Conservation (phyloP, 73 alveolate species). For the Tetrahymena thermophila region DNA sequence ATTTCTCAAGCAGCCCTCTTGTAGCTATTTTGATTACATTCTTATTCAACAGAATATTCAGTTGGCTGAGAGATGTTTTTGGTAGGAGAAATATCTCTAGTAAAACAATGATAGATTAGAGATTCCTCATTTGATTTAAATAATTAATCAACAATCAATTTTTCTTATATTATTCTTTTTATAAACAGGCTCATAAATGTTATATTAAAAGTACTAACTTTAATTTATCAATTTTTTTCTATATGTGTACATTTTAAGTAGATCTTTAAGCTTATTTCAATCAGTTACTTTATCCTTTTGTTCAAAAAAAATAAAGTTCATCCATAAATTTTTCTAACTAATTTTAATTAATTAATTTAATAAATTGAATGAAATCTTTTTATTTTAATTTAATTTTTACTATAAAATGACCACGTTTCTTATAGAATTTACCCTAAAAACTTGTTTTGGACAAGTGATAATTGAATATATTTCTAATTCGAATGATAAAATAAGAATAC, state of each 20-base stretch:
- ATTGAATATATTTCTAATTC: no score
- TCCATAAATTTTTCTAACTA: no score
- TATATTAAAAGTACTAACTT: neutral
- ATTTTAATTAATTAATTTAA: neutral
- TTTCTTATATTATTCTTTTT: neutral
- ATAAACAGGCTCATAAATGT: neutral
- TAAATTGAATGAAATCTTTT: no score
- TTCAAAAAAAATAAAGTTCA: neutral
- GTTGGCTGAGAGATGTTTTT: slow-evolving; percentile 47
- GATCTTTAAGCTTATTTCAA: no score
- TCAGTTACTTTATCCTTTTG: no score
- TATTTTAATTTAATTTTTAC: no score
- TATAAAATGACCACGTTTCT: no score
- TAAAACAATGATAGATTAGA: slow-evolving; percentile 70
- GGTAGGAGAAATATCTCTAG: slow-evolving; percentile 66
- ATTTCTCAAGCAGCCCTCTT: slow-evolving; percentile 26
- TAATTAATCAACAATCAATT: neutral
- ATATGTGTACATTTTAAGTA: no score
- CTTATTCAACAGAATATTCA: slow-evolving; percentile 49
- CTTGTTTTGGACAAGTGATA: no score
- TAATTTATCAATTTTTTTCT: neutral
- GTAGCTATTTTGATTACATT: slow-evolving; percentile 64
- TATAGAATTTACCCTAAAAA: no score
- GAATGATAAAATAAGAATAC: no score
- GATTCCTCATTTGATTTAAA: slow-evolving; percentile 53